phyloP scores from a whole-genome alignment of 371 early-diverging fungal genomes.

The Haplosporangium sp. region DNA sequence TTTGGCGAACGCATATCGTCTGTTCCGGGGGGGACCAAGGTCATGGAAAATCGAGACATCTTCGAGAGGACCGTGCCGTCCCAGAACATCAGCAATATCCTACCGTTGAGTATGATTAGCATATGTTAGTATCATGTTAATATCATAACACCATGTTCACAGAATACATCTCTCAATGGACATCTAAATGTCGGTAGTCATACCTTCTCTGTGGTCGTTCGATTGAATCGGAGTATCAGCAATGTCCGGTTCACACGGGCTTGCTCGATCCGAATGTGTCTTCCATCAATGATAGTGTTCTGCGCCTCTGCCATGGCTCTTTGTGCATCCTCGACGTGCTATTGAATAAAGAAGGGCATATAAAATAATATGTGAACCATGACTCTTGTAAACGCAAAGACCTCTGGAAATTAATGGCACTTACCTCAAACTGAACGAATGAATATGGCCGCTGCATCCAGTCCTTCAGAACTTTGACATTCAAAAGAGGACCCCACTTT shows the following conservation, averaged over 20 bases:
- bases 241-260: constrained; percentile 88
- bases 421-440: constrained; percentile 85
- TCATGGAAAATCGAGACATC: constrained; percentile 71
- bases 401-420: neutral
- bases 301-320: constrained; percentile 75
- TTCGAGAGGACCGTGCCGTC: constrained; percentile 75
- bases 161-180: no score
- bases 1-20: constrained; percentile 77
- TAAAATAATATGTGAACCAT: neutral
- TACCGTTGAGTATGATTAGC: neutral
- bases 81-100: constrained; percentile 56
- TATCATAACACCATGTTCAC: no score
- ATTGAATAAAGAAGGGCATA: neutral
- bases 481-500: constrained; percentile 74
- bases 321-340: constrained; percentile 67
- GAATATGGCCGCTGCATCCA: constrained; percentile 85
- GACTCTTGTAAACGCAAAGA: no score
- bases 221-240: constrained; percentile 65
- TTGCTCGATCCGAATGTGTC: constrained; percentile 85
- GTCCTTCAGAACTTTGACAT: constrained; percentile 86
- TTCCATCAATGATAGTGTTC: constrained; percentile 73
- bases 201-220: constrained; percentile 60
- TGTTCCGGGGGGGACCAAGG: constrained; percentile 52
- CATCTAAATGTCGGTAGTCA: no score
- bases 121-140: no score